Evolutionary conservation across 306 rosid genomes (phyloP).

Genomic region (Castanospermum australe): DNA sequence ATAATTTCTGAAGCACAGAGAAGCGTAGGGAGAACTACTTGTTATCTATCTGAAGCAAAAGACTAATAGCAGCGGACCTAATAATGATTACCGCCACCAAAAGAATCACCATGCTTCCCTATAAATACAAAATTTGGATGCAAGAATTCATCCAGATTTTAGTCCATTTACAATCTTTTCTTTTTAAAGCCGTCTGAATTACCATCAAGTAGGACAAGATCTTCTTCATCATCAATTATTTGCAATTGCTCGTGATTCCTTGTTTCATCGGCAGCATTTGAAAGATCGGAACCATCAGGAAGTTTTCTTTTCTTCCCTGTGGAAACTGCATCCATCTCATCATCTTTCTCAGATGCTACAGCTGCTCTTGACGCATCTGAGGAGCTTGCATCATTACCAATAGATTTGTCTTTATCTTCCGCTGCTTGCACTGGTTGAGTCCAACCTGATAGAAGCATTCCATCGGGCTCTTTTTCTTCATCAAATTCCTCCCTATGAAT

Average conservation of each 20-base stretch:
- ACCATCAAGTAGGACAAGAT: slow-evolving; percentile 52
- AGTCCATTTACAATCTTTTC: slow-evolving; percentile 37
- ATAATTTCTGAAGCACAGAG: slow-evolving; percentile 15
- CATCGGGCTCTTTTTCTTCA: slow-evolving; percentile 98
- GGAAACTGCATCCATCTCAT: slow-evolving; percentile 35
- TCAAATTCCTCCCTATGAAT: slow-evolving; percentile 89
- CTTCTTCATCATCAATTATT: slow-evolving; percentile 73
- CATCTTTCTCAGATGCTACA: slow-evolving; percentile 40
- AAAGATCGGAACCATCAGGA: slow-evolving; percentile 25
- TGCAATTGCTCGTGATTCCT: slow-evolving; percentile 48
- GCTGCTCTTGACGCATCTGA: slow-evolving; percentile 34
- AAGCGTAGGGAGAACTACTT: slow-evolving; percentile 3
- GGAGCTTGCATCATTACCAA: slow-evolving; percentile 58
- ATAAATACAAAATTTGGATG: slow-evolving; percentile 52
- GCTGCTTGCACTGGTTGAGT: slow-evolving; percentile 51
- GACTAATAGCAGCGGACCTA: slow-evolving; percentile 33
- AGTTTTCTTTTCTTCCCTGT: slow-evolving; percentile 64
- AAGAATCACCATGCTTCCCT: slow-evolving; percentile 49
- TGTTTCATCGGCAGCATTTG: slow-evolving; percentile 34
- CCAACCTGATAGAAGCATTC: slow-evolving; percentile 93
- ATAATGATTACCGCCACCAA: slow-evolving; percentile 38
- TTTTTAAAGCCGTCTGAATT: slow-evolving; percentile 42
- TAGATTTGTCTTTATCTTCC: slow-evolving; percentile 53
- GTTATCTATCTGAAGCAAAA: slow-evolving; percentile 30
- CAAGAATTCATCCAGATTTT: slow-evolving; percentile 16